phyloP scores from a whole-genome alignment of 1,284 basidiomycete species.

The Puccinia brachypodii region DNA sequence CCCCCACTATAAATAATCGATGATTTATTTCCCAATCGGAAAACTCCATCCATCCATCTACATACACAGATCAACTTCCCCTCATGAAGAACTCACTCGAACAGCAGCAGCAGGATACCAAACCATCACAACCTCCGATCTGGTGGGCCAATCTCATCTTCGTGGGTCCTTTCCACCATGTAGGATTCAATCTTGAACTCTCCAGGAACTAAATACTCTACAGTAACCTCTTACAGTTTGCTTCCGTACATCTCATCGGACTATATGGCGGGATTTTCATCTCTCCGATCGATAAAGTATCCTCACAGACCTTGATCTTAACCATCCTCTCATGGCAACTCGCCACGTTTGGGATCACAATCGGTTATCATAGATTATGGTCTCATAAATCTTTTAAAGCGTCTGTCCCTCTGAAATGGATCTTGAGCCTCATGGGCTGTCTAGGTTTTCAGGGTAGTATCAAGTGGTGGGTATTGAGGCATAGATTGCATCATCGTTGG shows the following conservation, averaged over 20 bases:
- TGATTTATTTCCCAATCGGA: too few relatives aligned
- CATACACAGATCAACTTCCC: too few relatives aligned
- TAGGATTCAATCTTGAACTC: not conserved
- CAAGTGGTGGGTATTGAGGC: constrained; percentile 60
- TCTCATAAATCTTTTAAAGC: constrained; percentile 72
- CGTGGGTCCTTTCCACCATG: constrained; percentile 45
- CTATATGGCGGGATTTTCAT: not conserved
- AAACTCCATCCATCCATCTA: not conserved
- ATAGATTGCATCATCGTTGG: constrained; percentile 72
- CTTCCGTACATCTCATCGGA: constrained; percentile 2
- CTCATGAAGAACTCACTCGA: not conserved
- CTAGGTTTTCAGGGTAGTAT: constrained; percentile 70
- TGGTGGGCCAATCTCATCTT: constrained; percentile 72
- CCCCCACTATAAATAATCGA: too few relatives aligned
- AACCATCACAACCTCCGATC: constrained; percentile 53
- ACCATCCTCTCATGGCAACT: constrained; percentile 29
- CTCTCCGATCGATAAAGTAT: constrained; percentile 11
- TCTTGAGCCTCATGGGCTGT: constrained; percentile 68
- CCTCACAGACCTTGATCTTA: not conserved
- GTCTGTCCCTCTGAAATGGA: constrained; percentile 62
- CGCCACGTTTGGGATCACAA: constrained; percentile 62
- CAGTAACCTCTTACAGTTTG: not conserved
- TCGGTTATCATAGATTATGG: constrained; percentile 75
- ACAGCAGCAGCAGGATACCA: not conserved
- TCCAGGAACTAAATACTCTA: not conserved